Evolutionary conservation across 2,329 filamentous ascomycete species (phyloP).

Genomic region (Aspergillus caelatus): DNA sequence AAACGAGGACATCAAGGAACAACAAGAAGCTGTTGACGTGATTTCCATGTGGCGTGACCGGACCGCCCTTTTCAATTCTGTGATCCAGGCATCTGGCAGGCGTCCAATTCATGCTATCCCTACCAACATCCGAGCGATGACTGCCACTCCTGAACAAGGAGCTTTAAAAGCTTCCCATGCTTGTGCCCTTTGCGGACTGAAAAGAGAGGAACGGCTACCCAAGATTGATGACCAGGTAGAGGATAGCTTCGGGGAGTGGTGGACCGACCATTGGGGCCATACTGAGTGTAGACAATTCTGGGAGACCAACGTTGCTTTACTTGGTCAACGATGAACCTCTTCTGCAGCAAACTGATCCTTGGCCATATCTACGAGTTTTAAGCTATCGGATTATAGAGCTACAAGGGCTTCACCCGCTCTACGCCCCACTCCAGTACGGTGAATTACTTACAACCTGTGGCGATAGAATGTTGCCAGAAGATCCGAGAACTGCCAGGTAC

Average conservation of each 20-base stretch:
- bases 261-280: slow-evolving; percentile 87
- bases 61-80: slow-evolving; percentile 72
- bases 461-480: not conserved
- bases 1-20: slow-evolving; percentile 77
- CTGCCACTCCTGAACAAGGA: slow-evolving; percentile 63
- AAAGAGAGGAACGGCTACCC: slow-evolving; percentile 78
- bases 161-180: slow-evolving; percentile 72
- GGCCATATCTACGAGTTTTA: not conserved
- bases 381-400: not conserved
- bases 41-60: slow-evolving; percentile 74
- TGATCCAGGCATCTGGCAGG: slow-evolving; percentile 45
- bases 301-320: slow-evolving; percentile 70
- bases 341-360: not conserved
- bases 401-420: not conserved
- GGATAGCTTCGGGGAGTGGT: slow-evolving; percentile 96
- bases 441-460: not conserved
- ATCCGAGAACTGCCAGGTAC: not conserved
- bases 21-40: slow-evolving; percentile 80
- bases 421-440: not conserved
- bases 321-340: slow-evolving; percentile 64
- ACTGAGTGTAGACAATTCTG: slow-evolving; percentile 81
- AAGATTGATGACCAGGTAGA: slow-evolving; percentile 77
- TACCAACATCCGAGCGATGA: slow-evolving; percentile 69
- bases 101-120: slow-evolving; percentile 68
- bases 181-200: slow-evolving; percentile 85